Base-by-base conservation (phyloP, 345 rosid genomes). In the Anastatica hierochuntica region DNA sequence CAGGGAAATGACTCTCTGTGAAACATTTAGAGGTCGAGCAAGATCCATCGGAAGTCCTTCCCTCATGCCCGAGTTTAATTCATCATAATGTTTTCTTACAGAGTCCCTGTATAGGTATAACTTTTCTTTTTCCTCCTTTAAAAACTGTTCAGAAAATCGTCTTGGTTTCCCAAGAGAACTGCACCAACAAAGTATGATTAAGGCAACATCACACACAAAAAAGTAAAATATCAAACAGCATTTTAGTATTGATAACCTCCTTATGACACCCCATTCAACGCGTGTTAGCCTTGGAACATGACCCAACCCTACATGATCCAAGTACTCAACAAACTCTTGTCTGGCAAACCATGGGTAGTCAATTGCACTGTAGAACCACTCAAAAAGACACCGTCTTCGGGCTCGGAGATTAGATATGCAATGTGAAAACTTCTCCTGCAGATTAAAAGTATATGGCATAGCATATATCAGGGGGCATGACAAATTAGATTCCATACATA, bases 261-360 rank as follows among this genome's bases (percentile, higher is more conserved):
- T 66, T 63, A 85, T 80, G 76, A 85, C 95, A 64, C 95, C 95
- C 95, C 95, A 85, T 70, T 85, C 95, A 55, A 82, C 77, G 39
- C 85, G 90, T 52, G 95, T 82, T 74, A 85, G 63, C 64, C 85
- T 75, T 35, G 95, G 90, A 60, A 85, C 76, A 68, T 80, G 95
- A 35, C 82, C 86, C 76, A 85, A 74, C 58, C 95, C 88, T 66
- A 82, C 88, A 67, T 85, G 90, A 71, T 80, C 83, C 59, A 85
- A 67, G 74, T 85, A 85, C 67, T 85, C 95, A 68, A 77, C 76
- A 76, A 85, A 85, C 76, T 85, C 95, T 76, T 77, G 77, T 76
- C 72, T 82, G 29, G 88, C 80, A 74, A 85, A 85, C 95, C 95
- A 85, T 21, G 90, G 95, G 68, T 85, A 85, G 72, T 85, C 95